phyloP scores from a whole-genome alignment of 768 basidiomycete genomes.

The Serendipita vermifera region DNA sequence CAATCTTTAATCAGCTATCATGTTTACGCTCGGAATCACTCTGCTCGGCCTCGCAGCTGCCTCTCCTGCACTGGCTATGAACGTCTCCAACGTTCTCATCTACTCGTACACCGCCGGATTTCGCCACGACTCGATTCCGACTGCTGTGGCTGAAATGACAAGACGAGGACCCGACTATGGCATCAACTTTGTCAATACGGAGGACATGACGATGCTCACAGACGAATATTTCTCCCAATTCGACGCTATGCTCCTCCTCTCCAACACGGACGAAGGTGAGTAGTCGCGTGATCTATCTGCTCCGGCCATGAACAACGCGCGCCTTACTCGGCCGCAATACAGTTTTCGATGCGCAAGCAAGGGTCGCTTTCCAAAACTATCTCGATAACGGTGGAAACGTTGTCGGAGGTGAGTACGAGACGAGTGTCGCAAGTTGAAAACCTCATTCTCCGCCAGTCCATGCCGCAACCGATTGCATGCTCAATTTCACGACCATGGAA shows the following conservation, averaged over 20 bases:
- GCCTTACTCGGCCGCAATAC: too few species aligned
- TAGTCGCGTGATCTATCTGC: too few species aligned
- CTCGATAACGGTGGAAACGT: conserved; percentile 59
- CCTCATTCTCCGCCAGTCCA: too few species aligned
- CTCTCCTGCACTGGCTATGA: too few species aligned
- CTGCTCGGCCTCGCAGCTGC: too few species aligned
- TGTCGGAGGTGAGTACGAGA: too few species aligned
- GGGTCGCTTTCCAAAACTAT: conserved; percentile 50
- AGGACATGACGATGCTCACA: conserved; percentile 45
- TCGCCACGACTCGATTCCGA: conserved; percentile 65
- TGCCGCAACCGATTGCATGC: conserved; percentile 47
- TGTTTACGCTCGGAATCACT: too few species aligned
- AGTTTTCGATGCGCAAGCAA: conserved; percentile 51
- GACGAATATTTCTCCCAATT: conserved; percentile 40
- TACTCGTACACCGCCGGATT: conserved; percentile 51
- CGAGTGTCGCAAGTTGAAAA: too few species aligned
- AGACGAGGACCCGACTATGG: conserved; percentile 33
- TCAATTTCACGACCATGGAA: conserved; percentile 29
- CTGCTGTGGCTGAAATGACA: conserved; percentile 46
- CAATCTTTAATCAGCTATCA: too few species aligned
- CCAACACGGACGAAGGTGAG: conserved; percentile 55
- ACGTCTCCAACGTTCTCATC: conserved; percentile 31
- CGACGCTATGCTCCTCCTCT: conserved; percentile 57
- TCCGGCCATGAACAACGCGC: too few species aligned
- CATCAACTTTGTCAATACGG: conserved; percentile 49